Evolutionary conservation across 73 alveolate species (phyloP).

Genomic region (Paramecium pentaurelia): DNA sequence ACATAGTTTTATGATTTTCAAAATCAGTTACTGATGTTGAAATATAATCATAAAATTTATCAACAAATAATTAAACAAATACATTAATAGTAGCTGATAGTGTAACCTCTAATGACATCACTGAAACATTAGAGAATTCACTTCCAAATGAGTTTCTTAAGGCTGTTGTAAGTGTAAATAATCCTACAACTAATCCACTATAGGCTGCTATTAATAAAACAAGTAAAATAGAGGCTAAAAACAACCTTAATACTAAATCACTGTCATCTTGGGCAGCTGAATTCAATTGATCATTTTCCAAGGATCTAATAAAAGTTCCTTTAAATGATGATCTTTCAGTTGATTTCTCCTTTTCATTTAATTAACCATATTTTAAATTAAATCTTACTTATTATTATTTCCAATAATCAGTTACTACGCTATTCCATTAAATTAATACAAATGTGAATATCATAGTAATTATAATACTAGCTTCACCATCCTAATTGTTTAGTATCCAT

Average conservation of each 20-base stretch:
- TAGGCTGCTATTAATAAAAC: neutral
- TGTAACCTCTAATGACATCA: neutral
- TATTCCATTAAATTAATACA: neutral
- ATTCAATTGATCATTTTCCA: neutral
- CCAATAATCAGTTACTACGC: neutral
- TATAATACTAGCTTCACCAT: neutral
- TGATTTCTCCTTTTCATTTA: neutral
- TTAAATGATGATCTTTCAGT: neutral
- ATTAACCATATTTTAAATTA: neutral
- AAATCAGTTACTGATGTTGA: neutral
- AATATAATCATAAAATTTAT: neutral
- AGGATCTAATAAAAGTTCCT: neutral
- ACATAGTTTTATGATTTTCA: neutral
- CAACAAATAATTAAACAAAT: neutral
- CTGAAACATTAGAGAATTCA: neutral
- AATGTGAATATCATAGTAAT: neutral
- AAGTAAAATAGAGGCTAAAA: neutral
- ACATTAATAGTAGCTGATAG: constrained; percentile 16
- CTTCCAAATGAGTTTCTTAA: neutral
- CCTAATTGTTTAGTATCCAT: neutral
- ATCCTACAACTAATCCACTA: neutral
- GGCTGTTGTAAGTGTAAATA: neutral
- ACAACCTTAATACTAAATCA: neutral
- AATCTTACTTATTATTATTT: neutral
- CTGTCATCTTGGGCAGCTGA: neutral